These are phyloP conservation scores for Stachybotrys echinatus DNA, from an alignment of 2,329 filamentous ascomycete genomes.

Conservation along the genomic window DNA sequence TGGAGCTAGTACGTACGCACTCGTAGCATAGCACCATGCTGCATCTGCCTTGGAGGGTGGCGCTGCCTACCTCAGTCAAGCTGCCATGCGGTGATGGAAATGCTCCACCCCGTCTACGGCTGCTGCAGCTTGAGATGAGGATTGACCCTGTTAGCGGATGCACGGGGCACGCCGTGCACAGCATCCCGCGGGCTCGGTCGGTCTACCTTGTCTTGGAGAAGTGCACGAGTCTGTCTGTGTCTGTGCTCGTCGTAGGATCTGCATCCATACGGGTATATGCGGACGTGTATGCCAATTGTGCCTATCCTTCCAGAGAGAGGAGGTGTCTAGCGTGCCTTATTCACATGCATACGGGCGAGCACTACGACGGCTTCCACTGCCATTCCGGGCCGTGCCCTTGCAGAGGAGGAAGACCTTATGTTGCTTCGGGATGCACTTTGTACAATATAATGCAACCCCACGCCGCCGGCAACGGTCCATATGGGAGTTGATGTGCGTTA, in stretches of 20 bases:
- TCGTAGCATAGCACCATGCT: background rate
- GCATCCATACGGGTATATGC: background rate
- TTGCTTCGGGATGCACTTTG: background rate
- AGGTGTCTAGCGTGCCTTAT: background rate
- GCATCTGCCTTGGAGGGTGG: too few relatives aligned
- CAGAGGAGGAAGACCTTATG: background rate
- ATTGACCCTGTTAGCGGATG: conserved; percentile 5
- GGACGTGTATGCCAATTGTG: background rate
- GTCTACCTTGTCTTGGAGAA: background rate
- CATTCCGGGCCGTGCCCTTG: background rate
- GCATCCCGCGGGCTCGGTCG: background rate
- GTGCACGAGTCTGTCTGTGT: background rate
- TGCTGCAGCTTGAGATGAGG: conserved; percentile 19
- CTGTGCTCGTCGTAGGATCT: background rate
- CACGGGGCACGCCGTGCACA: background rate
- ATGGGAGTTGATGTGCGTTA: conserved; percentile 12
- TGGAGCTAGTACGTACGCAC: background rate
- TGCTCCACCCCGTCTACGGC: conserved; percentile 6
- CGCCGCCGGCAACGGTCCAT: conserved; percentile 9
- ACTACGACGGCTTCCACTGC: background rate
- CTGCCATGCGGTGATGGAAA: too few relatives aligned
- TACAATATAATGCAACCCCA: conserved; percentile 16
- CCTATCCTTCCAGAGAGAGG: background rate
- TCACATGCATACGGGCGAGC: background rate
- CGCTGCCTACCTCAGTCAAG: too few relatives aligned